Conservation (phyloP, 1,139 yeast genomes). For the Hyphopichia burtonii region DNA sequence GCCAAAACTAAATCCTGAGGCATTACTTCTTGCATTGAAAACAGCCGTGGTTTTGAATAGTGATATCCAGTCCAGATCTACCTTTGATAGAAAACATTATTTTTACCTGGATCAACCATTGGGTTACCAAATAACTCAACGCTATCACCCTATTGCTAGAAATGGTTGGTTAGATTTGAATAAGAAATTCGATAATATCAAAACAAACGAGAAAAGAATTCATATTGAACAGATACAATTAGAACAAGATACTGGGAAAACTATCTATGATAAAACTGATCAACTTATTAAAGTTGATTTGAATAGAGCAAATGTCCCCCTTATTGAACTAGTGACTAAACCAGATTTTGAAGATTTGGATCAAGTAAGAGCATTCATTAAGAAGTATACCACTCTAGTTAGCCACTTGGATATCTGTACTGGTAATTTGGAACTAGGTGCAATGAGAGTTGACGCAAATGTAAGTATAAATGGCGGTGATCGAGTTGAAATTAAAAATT, state of each 20-base stretch:
- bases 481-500: slow-evolving; percentile 84
- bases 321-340: slow-evolving; percentile 86
- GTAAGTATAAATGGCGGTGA: slow-evolving; percentile 70
- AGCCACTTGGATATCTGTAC: slow-evolving; percentile 71
- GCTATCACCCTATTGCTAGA: slow-evolving; percentile 73
- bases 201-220: slow-evolving; percentile 38
- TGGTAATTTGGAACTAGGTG: slow-evolving; percentile 92
- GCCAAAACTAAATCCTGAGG: slow-evolving; percentile 78
- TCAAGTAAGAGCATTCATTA: slow-evolving; percentile 76
- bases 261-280: slow-evolving; percentile 53
- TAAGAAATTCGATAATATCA: slow-evolving; percentile 54
- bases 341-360: slow-evolving; percentile 76
- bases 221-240: slow-evolving; percentile 74
- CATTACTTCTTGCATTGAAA: slow-evolving; percentile 65
- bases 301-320: slow-evolving; percentile 82
- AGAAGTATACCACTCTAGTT: slow-evolving; percentile 73
- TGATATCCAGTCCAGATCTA: slow-evolving; percentile 52
- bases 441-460: slow-evolving; percentile 93
- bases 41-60: slow-evolving; percentile 74
- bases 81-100: slow-evolving; percentile 92
- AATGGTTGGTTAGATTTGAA: slow-evolving; percentile 57
- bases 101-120: slow-evolving; percentile 96
- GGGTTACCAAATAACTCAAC: slow-evolving; percentile 95
- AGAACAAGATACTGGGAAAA: slow-evolving; percentile 93
- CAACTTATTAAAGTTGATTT: slow-evolving; percentile 61